These are phyloP conservation scores for Stachybotrys chartarum DNA, from an alignment of 2,329 filamentous ascomycete genomes.

Conservation along the genomic window DNA sequence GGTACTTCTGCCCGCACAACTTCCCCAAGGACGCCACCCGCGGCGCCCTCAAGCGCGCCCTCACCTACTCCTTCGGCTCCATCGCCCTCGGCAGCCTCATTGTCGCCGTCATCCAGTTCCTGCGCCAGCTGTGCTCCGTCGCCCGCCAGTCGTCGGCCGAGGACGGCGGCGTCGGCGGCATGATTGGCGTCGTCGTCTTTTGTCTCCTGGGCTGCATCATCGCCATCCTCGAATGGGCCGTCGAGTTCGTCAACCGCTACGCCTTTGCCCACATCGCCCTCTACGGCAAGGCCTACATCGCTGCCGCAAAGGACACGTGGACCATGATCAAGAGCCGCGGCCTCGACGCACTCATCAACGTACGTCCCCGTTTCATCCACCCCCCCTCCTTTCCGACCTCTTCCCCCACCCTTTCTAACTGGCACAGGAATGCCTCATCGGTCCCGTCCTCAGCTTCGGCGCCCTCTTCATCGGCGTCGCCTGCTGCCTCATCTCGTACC, in stretches of 20 bases:
- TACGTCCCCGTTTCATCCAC: constrained; percentile 13
- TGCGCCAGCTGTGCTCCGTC: constrained; percentile 77
- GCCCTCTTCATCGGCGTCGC: constrained; percentile 78
- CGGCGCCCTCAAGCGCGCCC: constrained; percentile 70
- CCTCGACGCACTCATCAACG: constrained; percentile 80
- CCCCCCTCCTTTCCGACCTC: too few species aligned
- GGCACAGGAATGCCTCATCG: constrained; percentile 64
- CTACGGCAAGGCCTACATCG: constrained; percentile 83
- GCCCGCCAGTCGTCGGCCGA: constrained; percentile 55
- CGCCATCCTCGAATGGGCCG: constrained; percentile 72
- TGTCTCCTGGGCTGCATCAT: constrained; percentile 75
- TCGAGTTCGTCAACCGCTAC: constrained; percentile 85
- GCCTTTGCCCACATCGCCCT: constrained; percentile 90
- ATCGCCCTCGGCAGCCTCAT: constrained; percentile 81
- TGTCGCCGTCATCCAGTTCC: constrained; percentile 78
- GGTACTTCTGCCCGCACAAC: constrained; percentile 73
- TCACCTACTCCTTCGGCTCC: constrained; percentile 89
- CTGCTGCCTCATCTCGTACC: constrained; percentile 72
- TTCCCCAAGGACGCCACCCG: constrained; percentile 75
- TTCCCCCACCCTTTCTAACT: constrained; percentile 6
- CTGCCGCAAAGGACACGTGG: constrained; percentile 86
- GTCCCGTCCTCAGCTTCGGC: constrained; percentile 68
- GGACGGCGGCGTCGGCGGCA: constrained; percentile 68
- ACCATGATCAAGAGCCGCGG: constrained; percentile 86
- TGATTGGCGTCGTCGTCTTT: constrained; percentile 58